phyloP scores from a whole-genome alignment of 441 rosid genomes.

The Omphalea diandra region DNA sequence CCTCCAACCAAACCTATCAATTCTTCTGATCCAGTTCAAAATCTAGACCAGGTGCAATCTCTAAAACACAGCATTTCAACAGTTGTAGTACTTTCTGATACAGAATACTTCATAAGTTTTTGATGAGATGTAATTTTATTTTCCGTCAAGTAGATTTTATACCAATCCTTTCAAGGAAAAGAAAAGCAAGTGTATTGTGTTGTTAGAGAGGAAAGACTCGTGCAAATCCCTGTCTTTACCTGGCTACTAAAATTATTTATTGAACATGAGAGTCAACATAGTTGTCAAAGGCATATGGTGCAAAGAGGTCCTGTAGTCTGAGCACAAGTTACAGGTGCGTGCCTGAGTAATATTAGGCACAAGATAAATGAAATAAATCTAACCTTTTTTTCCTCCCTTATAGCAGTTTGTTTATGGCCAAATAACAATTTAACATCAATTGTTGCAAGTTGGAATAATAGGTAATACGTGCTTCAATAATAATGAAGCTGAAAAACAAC shows the following conservation, averaged over 20 bases:
- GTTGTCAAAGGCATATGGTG: no score
- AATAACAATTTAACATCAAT: no score
- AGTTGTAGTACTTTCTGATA: neutral
- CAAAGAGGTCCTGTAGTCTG: no score
- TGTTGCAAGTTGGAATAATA: no score
- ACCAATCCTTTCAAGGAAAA: neutral
- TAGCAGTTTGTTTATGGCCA: no score
- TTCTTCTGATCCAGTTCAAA: constrained; percentile 66
- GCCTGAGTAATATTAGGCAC: no score
- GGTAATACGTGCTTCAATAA: no score
- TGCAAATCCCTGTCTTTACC: neutral
- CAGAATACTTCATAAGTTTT: neutral
- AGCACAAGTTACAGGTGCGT: no score
- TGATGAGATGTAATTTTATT: constrained; percentile 2
- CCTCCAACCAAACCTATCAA: constrained; percentile 59
- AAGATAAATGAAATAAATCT: no score
- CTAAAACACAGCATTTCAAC: neutral
- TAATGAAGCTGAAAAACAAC: no score
- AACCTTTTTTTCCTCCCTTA: no score
- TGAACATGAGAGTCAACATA: no score
- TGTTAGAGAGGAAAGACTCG: neutral
- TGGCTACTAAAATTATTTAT: neutral
- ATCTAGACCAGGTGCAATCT: constrained; percentile 64
- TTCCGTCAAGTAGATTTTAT: neutral
- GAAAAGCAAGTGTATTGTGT: neutral